Base-by-base conservation (phyloP, 495 filamentous ascomycete species). In the Chaetomium fimeti region DNA sequence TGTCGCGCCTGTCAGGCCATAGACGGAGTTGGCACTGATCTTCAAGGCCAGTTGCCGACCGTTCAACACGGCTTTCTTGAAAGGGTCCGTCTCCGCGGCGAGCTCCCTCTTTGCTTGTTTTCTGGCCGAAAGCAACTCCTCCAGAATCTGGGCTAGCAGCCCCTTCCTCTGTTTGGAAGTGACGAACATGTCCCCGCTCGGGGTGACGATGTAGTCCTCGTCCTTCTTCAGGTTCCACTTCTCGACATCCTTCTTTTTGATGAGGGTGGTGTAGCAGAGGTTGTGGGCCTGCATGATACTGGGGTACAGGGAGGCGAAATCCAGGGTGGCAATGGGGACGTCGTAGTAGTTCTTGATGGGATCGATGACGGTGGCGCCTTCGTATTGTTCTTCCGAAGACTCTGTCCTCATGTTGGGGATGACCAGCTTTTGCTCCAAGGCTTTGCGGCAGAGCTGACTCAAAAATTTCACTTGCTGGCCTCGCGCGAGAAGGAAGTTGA, bases 261-360 rank as follows among this genome's bases (percentile, higher is more conserved):
- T 77, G 18, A 97, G 80, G 0, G 94, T 99, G 0, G 94, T 99
- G 79, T 99, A 99, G 75, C 94, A 99, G 29, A 99, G 85, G 66
- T 99, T 99, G 75, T 99, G 94, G 0, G 94, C 94, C 76, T 97
- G 93, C 73, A 99, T 99, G 73, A 99, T 98, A 75, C 92, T 97
- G 13, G 94, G 94, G 72, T 99, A 99, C 65, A 99, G 87, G 6
- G 92, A 97, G 20, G 94, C 95, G 70, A 99, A 99, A 91, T 99
- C 94, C 11, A 99, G 88, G 0, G 94, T 99, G 7, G 95, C 95
- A 66, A 99, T 89, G 5, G 94, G 94, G 15, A 95, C 91, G 66
- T 90, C 85, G 69, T 99, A 97, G 76, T 93, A 98, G 27, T 90
- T 93, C 75, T 91, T 86, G 36, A 85, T 88, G 11, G 94, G 94